Conservation (phyloP, 2,329 filamentous ascomycete species). For the Apiospora hydei region DNA sequence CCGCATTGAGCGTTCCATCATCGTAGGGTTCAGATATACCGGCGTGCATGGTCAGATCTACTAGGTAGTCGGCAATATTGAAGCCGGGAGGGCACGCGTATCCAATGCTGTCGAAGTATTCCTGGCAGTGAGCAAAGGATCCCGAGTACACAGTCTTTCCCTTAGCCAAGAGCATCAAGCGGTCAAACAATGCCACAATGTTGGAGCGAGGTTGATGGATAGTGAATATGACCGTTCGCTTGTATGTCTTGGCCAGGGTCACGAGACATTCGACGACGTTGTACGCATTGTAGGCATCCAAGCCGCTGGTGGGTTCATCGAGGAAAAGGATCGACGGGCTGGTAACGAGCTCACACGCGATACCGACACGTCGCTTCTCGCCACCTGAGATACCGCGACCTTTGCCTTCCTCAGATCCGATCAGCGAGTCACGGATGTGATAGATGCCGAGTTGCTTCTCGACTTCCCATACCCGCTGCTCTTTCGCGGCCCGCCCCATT, state of each 20-base stretch:
- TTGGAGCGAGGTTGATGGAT: constrained; percentile 98
- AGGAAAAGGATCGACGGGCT: constrained; percentile 97
- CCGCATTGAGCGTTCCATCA: constrained; percentile 61
- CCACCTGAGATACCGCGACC: constrained; percentile 96
- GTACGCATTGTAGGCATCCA: constrained; percentile 97
- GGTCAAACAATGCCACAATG: constrained; percentile 96
- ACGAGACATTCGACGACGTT: constrained; percentile 97
- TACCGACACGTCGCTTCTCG: constrained; percentile 94
- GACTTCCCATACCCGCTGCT: constrained; percentile 89
- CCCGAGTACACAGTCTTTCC: constrained; percentile 94
- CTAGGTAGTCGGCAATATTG: constrained; percentile 98
- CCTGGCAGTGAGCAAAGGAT: constrained; percentile 85
- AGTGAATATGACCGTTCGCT: constrained; percentile 96
- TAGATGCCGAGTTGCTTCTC: constrained; percentile 95
- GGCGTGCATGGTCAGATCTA: constrained; percentile 97
- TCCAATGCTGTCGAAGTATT: constrained; percentile 90
- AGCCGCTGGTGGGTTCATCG: constrained; percentile 94
- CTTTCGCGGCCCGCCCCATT: constrained; percentile 88
- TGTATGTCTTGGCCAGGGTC: constrained; percentile 93
- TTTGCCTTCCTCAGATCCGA: constrained; percentile 93
- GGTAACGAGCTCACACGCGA: constrained; percentile 96
- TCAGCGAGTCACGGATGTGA: constrained; percentile 92
- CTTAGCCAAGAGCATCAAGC: constrained; percentile 87
- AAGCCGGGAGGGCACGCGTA: constrained; percentile 95
- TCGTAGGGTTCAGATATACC: constrained; percentile 58